Base-by-base conservation (phyloP, 2,329 filamentous ascomycete genomes). In the Thelonectria blattea region DNA sequence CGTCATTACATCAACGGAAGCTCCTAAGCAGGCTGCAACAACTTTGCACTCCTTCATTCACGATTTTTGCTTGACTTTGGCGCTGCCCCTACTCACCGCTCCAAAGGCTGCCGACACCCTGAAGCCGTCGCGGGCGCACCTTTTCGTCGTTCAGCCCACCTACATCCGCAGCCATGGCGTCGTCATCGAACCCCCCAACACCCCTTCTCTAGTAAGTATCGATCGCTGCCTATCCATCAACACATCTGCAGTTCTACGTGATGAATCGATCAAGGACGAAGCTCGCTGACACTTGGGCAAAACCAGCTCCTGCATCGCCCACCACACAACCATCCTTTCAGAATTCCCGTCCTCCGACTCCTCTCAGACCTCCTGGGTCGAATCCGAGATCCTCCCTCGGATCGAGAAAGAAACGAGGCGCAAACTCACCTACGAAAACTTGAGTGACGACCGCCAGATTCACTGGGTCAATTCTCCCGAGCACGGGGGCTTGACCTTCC, bases 331-430 rank as follows among this genome's bases (percentile, higher is more conserved):
- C 47, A 97, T 99, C 78, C 88, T 99, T 62, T 82, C 91, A 72
- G 95, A 99, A 80, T 94, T 96, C 81, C 96, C 92, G 50, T 89
- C 92, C 34, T 92, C 92, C 2, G 91, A 93, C 63, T 89, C 91
- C 10, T 92, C 90, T 43, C 88, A 92, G 68, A 91, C 92, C 58
- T 93, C 92, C 5, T 93, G 90, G 12, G 90, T 98, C 70, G 92
- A 94, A 68, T 95, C 93, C 46, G 83, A 97, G 70, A 93, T 99
- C 80, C 92, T 99, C 46, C 95, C 96, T 60, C 97, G 97, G 77
- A 96, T 99, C 82, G 84, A 85, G 57, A 95, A 99, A 80, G 79
- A 83, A 65, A 81, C 84, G 30, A 84, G 93, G 1, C 88, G 96
- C 73, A 97, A 97, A 79, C 87, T 96, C 67, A 98, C 94, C 56